Evolutionary conservation across 148 eudicot species (phyloP), one percentile per base, ranked within the genome.

Genomic region (Rhododendron ferrugineum): DNA sequence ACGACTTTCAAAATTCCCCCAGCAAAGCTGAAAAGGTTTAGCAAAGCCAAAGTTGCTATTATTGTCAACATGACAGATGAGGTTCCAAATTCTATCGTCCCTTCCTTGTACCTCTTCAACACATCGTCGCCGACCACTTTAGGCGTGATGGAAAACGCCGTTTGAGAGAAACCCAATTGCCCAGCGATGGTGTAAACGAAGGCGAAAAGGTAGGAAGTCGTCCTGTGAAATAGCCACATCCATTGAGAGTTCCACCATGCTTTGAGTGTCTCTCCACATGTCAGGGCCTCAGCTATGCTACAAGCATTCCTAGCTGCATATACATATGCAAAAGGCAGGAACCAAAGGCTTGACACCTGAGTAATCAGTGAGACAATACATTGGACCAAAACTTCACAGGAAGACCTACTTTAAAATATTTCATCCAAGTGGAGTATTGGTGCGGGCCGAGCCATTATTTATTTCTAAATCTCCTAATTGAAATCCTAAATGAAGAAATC

Each of bases 161-260:
- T 83, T 66, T 86, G 76, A 0, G 88, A 84, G 30, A 88, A 84
- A 23, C 93, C 92, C 5, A 88, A 37, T 80, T 75, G 86, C 81
- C 79, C 66, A 3, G 28, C 0, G 0, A 90, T 30, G 44, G 88
- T 77, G 52, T 88, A 91, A 22, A 90, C n/a, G 70, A 87, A 83
- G 62, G 88, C 92, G 14, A 90, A 90, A 9, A 80, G 10, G 60
- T 26, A 90, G 20, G 92, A 79, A 68, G 92, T 87, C 1, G 72
- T 79, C 56, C 93, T 86, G 34, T 91, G 73, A 47, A 88, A 46
- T 36, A 91, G 8, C 87, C 52, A 62, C 87, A 91, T 91, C 80
- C 92, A 68, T 68, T 91, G 93, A 18, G 44, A 26, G 85, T 91
- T 90, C 92, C 92, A 90, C 93, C 93, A 91, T 42, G 78, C 68